Percentiles rank a stretch among this genome's conserved stretches.
Evolutionary conservation across 2,329 filamentous ascomycete species (phyloP).

Genomic region (Ceratocystis alfenasii): DNA sequence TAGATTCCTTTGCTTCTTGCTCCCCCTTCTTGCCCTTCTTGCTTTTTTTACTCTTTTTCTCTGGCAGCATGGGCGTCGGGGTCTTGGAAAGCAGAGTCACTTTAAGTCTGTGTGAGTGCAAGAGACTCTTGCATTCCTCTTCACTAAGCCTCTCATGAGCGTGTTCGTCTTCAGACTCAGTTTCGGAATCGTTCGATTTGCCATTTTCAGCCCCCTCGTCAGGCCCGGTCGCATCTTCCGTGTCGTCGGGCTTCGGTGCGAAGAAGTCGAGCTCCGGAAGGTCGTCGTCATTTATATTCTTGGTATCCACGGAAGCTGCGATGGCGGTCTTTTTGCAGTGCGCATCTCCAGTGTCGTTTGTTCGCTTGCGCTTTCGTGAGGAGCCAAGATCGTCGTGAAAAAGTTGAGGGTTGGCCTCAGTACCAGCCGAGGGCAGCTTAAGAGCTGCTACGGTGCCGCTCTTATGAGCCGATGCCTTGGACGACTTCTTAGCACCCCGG

Average conservation of each 20-base stretch:
- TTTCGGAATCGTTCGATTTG: slow-evolving; percentile 24
- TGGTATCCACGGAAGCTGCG: neutral
- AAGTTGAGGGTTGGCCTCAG: slow-evolving; percentile 54
- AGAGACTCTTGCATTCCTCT: slow-evolving; percentile 59
- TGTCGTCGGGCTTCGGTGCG: slow-evolving; percentile 34
- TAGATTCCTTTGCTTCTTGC: slow-evolving; percentile 24
- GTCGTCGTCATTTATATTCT: slow-evolving; percentile 25
- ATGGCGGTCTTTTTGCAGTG: slow-evolving; percentile 21
- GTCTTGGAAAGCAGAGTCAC: slow-evolving; percentile 56
- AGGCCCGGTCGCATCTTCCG: slow-evolving; percentile 16
- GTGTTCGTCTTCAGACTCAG: slow-evolving; percentile 26
- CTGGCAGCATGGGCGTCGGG: slow-evolving; percentile 30
- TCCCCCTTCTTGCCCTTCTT: slow-evolving; percentile 37
- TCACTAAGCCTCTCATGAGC: slow-evolving; percentile 38
- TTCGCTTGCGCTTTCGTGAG: slow-evolving; percentile 37
- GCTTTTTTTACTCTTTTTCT: slow-evolving; percentile 33
- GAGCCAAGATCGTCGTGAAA: slow-evolving; percentile 46
- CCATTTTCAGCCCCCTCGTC: slow-evolving; percentile 25
- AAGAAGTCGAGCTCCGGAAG: slow-evolving; percentile 48
- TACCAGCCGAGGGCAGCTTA: slow-evolving; percentile 53
- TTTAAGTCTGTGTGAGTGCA: slow-evolving; percentile 75
- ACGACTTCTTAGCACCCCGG: slow-evolving; percentile 50
- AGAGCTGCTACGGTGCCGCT: slow-evolving; percentile 28
- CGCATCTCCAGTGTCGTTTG: slow-evolving; percentile 28
- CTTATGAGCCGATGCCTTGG: slow-evolving; percentile 29